These are phyloP conservation scores for Corymbia maculata DNA, from an alignment of 345 rosid species.

Conservation along the genomic window DNA sequence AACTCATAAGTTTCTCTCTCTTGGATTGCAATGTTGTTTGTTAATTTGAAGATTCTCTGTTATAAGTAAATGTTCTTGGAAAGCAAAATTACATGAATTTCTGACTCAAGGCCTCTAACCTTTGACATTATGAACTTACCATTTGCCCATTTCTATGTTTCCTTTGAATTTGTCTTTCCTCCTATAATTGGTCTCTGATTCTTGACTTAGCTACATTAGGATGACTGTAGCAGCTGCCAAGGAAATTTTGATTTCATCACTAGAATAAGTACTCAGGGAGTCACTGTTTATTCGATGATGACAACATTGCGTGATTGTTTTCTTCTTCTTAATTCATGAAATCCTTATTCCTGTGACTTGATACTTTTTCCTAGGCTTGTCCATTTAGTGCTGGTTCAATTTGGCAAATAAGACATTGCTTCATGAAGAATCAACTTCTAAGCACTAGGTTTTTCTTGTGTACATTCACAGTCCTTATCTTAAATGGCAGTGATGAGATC, in stretches of 20 bases:
- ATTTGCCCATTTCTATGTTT: background rate
- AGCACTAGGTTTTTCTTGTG: background rate
- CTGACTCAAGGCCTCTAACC: background rate
- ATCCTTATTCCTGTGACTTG: background rate
- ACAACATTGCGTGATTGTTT: background rate
- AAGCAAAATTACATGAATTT: background rate
- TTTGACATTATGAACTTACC: background rate
- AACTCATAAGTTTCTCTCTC: background rate
- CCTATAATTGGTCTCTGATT: background rate
- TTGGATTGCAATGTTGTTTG: background rate
- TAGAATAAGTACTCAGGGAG: background rate
- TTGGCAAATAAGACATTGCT: background rate
- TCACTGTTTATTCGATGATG: background rate
- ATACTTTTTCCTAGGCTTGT: background rate
- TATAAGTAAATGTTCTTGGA: background rate
- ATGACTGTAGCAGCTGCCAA: background rate
- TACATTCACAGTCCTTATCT: background rate
- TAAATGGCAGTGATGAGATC: background rate
- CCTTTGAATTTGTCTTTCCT: background rate
- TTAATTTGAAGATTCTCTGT: background rate
- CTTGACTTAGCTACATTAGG: background rate
- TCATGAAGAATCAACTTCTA: background rate
- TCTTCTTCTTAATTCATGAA: background rate
- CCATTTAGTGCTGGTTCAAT: background rate
- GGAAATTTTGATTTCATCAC: background rate